phyloP scores from a whole-genome alignment of 2,329 filamentous ascomycete species.

The Echinosphaeria canescens region DNA sequence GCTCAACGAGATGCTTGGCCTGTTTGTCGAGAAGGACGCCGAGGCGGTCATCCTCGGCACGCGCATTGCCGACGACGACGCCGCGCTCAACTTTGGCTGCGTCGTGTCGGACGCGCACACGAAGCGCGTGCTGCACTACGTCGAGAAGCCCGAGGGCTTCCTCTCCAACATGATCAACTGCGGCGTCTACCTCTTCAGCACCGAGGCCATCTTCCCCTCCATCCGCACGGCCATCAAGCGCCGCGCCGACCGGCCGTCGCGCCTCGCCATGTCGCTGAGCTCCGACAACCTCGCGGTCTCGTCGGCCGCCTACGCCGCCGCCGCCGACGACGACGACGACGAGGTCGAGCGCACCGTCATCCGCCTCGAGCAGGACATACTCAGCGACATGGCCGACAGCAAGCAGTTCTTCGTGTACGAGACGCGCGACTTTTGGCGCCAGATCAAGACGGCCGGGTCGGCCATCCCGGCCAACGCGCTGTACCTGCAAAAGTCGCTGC shows the following conservation, averaged over 20 bases:
- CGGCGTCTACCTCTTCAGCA: conserved; percentile 92
- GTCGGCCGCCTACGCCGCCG: conserved; percentile 19
- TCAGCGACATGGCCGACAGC: conserved; percentile 87
- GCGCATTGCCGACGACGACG: conserved; percentile 73
- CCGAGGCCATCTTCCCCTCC: conserved; percentile 88
- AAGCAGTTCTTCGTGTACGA: conserved; percentile 98
- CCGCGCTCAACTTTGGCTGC: conserved; percentile 91
- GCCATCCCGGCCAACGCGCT: conserved; percentile 92
- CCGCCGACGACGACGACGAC: conserved; percentile 52
- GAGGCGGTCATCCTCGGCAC: conserved; percentile 95
- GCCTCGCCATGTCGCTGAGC: conserved; percentile 85
- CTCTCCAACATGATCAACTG: conserved; percentile 99
- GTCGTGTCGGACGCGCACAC: conserved; percentile 90
- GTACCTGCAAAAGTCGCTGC: conserved; percentile 86
- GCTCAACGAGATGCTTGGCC: conserved; percentile 79
- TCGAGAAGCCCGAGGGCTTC: conserved; percentile 95
- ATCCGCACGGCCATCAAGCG: conserved; percentile 92
- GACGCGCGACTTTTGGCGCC: conserved; percentile 98
- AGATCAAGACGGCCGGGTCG: conserved; percentile 98
- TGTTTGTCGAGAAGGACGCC: conserved; percentile 87
- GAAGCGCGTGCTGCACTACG: conserved; percentile 92
- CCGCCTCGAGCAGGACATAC: conserved; percentile 89
- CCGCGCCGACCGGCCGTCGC: conserved; percentile 62
- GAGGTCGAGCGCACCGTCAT: conserved; percentile 67
- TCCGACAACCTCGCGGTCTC: conserved; percentile 73